Base-by-base conservation (phyloP, 2,329 filamentous ascomycete species). In the Ramularia endophylla region DNA sequence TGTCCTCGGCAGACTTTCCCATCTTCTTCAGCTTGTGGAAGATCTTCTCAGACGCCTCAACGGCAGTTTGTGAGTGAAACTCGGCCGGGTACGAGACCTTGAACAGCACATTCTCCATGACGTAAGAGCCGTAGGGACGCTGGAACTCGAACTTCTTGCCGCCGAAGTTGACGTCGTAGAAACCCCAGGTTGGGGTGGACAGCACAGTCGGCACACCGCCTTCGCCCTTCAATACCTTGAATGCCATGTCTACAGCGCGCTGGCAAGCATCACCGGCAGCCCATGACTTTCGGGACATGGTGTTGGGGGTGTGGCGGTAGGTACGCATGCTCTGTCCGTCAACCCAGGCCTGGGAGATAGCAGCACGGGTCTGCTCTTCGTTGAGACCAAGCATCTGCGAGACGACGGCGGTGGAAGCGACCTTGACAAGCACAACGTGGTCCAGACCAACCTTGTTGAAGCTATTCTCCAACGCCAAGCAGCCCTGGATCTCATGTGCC, bases 91-190 rank as follows among this genome's bases (percentile, higher is more conserved):
- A 97, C 33, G 92, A 98, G 47, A 98, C 92, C 80, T 98, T 98
- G 83, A 98, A 98, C 51, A 98, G 81, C 47, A 98, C 88, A 62
- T 97, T 98, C 80, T 98, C 92, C 92, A 98, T 98, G 54, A 98
- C 92, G 68, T 98, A 98, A 75, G 85, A 94, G 63, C 89, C 90
- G 63, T 98, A 98, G 44, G 83, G 81, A 50, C 92, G 82, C 75
- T 97, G 90, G 77, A 95, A 98, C 67, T 88, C 74, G 65, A 98
- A 98, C 69, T 86, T 86, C 60, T 94, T 87, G 70, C 88, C 88
- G 73, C 89, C 87, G 77, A 97, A 98, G 51, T 94, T 78, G 52
- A 97, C 89, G 63, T 98, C 92, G 71, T 98, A 98, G 78, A 97
- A 98, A 46, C 92, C 92, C 92, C 92, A 98, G 44, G 82, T 81